A percentile compares a stretch with the other conserved stretches of the same genome.
These are phyloP conservation scores for Amauroascus verrucosus DNA, from an alignment of 2,329 filamentous ascomycete species.

Conservation along the genomic window DNA sequence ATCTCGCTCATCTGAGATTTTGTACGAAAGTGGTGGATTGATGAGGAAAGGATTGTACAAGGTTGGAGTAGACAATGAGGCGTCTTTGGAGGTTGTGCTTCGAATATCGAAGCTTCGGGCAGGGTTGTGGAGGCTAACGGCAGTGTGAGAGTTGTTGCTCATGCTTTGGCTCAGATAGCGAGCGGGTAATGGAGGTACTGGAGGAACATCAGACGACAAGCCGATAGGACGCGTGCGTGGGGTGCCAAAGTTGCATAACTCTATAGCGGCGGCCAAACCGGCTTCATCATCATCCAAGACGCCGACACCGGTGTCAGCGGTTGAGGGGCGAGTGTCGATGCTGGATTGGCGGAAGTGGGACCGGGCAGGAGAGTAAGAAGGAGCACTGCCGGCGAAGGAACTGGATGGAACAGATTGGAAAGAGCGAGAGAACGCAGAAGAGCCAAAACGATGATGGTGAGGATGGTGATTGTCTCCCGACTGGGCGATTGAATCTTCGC, in stretches of 20 bases:
- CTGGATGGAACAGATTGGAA: conserved; percentile 61
- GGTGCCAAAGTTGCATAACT: conserved; percentile 79
- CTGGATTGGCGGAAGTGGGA: conserved; percentile 61
- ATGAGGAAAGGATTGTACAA: conserved; percentile 35
- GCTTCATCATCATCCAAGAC: conserved; percentile 70
- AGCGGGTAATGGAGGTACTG: conserved; percentile 75
- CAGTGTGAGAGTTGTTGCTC: conserved; percentile 41
- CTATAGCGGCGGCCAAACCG: conserved; percentile 80
- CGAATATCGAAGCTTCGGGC: conserved; percentile 32
- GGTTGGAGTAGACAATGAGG: conserved; percentile 28
- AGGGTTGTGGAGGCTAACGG: conserved; percentile 42
- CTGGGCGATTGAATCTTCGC: conserved; percentile 49
- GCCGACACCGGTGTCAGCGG: conserved; percentile 62
- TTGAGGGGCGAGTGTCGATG: conserved; percentile 64
- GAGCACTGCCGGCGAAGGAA: conserved; percentile 46
- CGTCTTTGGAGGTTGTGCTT: conserved; percentile 17
- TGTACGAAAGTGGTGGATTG: conserved; percentile 39
- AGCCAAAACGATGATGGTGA: conserved; percentile 39
- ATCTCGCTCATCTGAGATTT: conserved; percentile 46
- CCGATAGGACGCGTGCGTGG: conserved; percentile 55
- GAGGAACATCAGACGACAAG: conserved; percentile 64
- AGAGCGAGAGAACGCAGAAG: conserved; percentile 57
- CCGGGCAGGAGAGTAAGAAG: conserved; percentile 38
- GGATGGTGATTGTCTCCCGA: conserved; percentile 33
- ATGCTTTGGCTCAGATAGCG: conserved; percentile 59